Base-by-base conservation (phyloP, 1,284 basidiomycete genomes). In the Waitea zeae region DNA sequence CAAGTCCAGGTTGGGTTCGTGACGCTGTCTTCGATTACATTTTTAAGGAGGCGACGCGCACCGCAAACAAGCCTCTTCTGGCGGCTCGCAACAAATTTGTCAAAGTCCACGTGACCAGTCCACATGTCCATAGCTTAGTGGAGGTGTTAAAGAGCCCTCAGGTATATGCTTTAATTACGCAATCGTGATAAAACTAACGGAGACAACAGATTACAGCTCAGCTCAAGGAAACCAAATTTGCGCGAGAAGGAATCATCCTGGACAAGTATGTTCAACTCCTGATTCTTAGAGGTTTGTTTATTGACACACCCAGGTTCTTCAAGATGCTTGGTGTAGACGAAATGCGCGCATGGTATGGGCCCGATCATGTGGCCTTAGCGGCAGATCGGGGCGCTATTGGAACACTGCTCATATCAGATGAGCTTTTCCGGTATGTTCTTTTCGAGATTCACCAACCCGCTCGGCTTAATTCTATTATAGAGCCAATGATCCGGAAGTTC, bases 341-440 rank as follows among this genome's bases (percentile, higher is more conserved):
- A 53, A 77, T 92, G 58, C 70, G 95, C 36, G 95, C 95, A 4
- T 98, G 95, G 93, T 99, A 99, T 53, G 93, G 95, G 1, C 89
- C 93, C 28, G 74, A 84, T 31, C 93, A 98, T 54, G 92, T 99
- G 37, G 63, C 71, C 34, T 65, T 96, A 12, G 95, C 95, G 3
- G 82, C 86, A 17, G 81, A 90, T 46, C 70, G 95, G 40, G 93
- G 90, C 1, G 95, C 95, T 0, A 79, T 98, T 36, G 90, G 92
- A 13, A 90, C 89, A 1, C 63, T 98, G 24, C 63, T 99, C 38
- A 96, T 99, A 36, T 95, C 89, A 7, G 95, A 99, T 49, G 82
- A 82, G 43, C 65, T 98, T 19, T 97, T 98, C 59, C 68, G 90
- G 84, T 80, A 46, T 37, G 61, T 46, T 32, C 30, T 30, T 15